phyloP scores from a whole-genome alignment of 2,329 filamentous ascomycete genomes.

The Xylariaceae sp. region DNA sequence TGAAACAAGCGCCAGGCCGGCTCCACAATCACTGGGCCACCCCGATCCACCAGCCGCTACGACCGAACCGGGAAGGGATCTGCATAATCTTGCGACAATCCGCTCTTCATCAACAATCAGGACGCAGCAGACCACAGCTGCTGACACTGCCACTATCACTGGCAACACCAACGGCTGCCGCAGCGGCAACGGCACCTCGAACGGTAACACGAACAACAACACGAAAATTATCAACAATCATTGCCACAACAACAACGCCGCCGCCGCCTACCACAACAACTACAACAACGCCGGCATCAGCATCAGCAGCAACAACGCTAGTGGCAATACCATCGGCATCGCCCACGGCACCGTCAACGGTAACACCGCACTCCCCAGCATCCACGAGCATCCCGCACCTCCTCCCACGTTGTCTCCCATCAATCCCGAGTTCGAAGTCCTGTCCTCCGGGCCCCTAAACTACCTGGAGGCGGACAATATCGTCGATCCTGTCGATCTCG shows the following conservation, averaged over 20 bases:
- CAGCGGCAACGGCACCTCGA: not conserved
- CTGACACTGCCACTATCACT: not conserved
- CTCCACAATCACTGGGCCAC: slow-evolving; percentile 10
- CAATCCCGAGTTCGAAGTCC: slow-evolving; percentile 4
- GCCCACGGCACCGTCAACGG: slow-evolving; percentile 8
- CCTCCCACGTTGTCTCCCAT: slow-evolving; percentile 9
- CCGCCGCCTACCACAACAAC: not conserved
- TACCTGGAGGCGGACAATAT: not conserved
- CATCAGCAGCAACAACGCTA: slow-evolving; percentile 4
- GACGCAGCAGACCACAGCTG: not conserved
- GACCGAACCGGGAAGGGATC: slow-evolving; percentile 33
- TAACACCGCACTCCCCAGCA: slow-evolving; percentile 30
- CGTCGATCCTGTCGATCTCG: slow-evolving; percentile 5
- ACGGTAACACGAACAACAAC: not conserved
- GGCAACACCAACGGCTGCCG: not conserved
- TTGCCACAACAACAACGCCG: not conserved
- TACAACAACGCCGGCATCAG: slow-evolving; percentile 16
- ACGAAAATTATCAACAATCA: not conserved
- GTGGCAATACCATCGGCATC: not conserved
- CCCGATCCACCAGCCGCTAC: slow-evolving; percentile 11
- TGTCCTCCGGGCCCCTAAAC: slow-evolving; percentile 8
- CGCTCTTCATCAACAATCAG: not conserved
- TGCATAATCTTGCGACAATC: slow-evolving; percentile 26
- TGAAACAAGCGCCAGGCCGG: slow-evolving; percentile 11
- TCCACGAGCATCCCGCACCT: slow-evolving; percentile 31